phyloP scores from a whole-genome alignment of 257 asterid species.

The Fraxinus cuspidata region DNA sequence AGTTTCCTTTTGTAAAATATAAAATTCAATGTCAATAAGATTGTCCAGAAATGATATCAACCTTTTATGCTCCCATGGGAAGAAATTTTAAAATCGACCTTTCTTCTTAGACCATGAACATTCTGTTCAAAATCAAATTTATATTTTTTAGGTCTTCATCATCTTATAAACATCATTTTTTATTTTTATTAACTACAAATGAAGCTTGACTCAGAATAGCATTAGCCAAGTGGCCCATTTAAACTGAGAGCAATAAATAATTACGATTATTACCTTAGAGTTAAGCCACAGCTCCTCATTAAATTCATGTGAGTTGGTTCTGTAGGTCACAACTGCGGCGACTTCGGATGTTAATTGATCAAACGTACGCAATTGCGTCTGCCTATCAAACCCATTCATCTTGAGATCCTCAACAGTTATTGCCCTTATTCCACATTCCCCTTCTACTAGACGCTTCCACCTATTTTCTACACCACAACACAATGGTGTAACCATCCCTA shows the following conservation, averaged over 20 bases:
- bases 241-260: conserved; percentile 2
- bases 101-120: conserved; percentile 15
- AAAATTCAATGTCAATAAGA: background rate
- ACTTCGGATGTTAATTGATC: conserved; percentile 90
- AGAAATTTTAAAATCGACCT: background rate
- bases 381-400: conserved; percentile 80
- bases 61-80: background rate
- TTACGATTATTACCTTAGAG: conserved; percentile 56
- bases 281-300: conserved; percentile 80
- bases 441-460: conserved; percentile 76
- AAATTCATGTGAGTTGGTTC: conserved; percentile 65
- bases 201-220: conserved; percentile 5
- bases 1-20: background rate
- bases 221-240: background rate
- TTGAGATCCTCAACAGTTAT: conserved; percentile 72
- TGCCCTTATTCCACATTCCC: conserved; percentile 80
- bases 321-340: conserved; percentile 84
- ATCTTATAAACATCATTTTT: background rate
- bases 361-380: conserved; percentile 63
- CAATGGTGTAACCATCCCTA: conserved; percentile 92
- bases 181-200: background rate
- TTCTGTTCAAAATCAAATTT: background rate
- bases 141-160: background rate
- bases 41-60: conserved; percentile 6
- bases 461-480: conserved; percentile 81